Base-by-base conservation (phyloP, 148 eudicot species). In the Chenopodium formosanum region DNA sequence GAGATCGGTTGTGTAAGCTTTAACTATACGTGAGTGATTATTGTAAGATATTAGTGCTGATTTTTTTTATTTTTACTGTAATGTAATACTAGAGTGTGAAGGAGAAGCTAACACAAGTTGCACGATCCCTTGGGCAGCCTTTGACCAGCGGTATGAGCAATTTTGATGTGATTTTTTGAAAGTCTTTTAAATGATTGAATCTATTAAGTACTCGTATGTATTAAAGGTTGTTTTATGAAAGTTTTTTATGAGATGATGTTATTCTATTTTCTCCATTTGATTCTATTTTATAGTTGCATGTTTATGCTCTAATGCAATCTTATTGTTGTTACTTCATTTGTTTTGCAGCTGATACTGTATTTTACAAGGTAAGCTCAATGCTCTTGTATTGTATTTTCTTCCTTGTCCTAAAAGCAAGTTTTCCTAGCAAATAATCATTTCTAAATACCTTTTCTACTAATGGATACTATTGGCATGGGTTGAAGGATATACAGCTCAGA, bases 41-140 rank as follows among this genome's bases (percentile, higher is more conserved):
- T 11, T 48, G 19, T 77, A 29, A 63, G 67, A 75, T 69, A 32
- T 13, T 60, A 32, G 63, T 48, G 40, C 72, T 75, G 76, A 73
- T 56, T 56, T 65, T 56, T 80, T 31, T 31, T 31, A 23, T 23
- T 31, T 31, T 66, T 23, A 66, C 20, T 74, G 17, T 80, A 14
- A 80, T 84, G 50, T 48, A 27, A 56, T 78, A 25, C 71, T 90
- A 94, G 97, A 86, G 80, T 82, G 88, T 92, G 71, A 92, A 89
- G 84, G 99, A 93, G 63, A 93, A 90, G 81, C 62, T 93, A 85
- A 82, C 58, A 81, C 94, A 91, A 86, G 97, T 92, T 79, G 91
- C 92, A 74, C 88, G 92, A 60, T 88, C 97, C 32, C 81, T 86
- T 76, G 93, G 91, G 63, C 90, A 82, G 78, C 65, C 88, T 77